Base-by-base conservation (phyloP, 345 rosid genomes). In the Turritis glabra region DNA sequence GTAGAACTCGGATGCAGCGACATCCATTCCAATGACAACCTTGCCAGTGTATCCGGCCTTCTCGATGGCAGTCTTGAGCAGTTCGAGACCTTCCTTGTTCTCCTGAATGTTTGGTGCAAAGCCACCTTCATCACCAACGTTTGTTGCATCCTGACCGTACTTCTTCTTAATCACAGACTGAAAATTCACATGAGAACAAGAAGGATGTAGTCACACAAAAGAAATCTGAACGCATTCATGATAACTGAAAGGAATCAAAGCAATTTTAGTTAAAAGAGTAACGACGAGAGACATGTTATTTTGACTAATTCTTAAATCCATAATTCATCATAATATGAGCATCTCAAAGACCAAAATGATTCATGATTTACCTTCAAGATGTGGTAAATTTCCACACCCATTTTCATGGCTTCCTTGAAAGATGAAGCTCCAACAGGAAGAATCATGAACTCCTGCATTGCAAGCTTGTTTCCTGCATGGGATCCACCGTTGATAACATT, bases 381-480 rank as follows among this genome's bases (percentile, higher is more conserved):
- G 71, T 92, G 97, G 78, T 92, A 92, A 6, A 92, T 90, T 84
- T 92, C 97, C 26, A 85, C 90, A 48, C 97, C 97, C 94, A 92
- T 92, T 85, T 92, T 92, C 97, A 92, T 92, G 80, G 94, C 94
- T 82, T 92, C 96, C 47, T 85, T 94, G 81, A 91, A 94, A 70
- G 91, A 85, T 32, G 89, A 81, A 41, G 98, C 98, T 41, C 98
- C 95, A 18, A 89, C 84, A 48, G 97, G 98, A 53, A 94, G 96
- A 76, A 94, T 94, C 98, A 94, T 94, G 81, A 94, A 94, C 82
- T 94, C 98, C 91, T 94, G 98, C 99, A 95, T 92, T 5, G 98
- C 99, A 33, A 95, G 98, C 77, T 95, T 92, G 81, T 95, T 95
- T 63, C 98, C 99, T 1, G 99, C 98, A 79, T 95, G 99, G 19